phyloP scores from a whole-genome alignment of 257 asterid genomes.

The Henckelia pumila region DNA sequence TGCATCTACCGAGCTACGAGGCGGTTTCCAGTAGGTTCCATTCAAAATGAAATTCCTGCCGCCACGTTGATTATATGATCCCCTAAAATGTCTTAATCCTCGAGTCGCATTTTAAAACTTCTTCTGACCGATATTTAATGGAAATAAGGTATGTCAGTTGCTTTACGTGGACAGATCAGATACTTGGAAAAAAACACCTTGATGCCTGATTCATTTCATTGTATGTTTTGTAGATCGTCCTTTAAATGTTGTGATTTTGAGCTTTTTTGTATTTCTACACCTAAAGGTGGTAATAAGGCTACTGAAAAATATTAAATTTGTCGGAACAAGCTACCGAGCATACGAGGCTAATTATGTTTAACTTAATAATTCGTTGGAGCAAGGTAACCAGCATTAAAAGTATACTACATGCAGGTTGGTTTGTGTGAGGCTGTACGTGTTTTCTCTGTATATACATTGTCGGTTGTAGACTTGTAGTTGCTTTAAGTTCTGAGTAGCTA shows the following conservation, averaged over 20 bases:
- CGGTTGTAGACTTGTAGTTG: neutral
- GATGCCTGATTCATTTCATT: conserved; percentile 11
- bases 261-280: neutral
- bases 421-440: neutral
- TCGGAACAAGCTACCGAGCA: neutral
- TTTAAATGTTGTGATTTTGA: conserved; percentile 14
- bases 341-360: too few species aligned
- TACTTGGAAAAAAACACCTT: conserved; percentile 21
- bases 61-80: neutral
- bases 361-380: too few species aligned
- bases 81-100: conserved; percentile 19
- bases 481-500: neutral
- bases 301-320: neutral
- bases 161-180: conserved; percentile 21
- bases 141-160: conserved; percentile 33
- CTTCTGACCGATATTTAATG: conserved; percentile 23
- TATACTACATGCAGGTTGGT: too few species aligned
- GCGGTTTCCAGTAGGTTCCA: conserved; percentile 50
- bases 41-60: conserved; percentile 28
- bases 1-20: conserved; percentile 73
- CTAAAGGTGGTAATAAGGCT: neutral
- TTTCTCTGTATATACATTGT: neutral
- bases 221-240: conserved; percentile 22
- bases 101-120: conserved; percentile 15
- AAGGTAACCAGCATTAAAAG: too few species aligned